phyloP scores from a whole-genome alignment of 768 basidiomycete species.

The Mycena albidolilacea region DNA sequence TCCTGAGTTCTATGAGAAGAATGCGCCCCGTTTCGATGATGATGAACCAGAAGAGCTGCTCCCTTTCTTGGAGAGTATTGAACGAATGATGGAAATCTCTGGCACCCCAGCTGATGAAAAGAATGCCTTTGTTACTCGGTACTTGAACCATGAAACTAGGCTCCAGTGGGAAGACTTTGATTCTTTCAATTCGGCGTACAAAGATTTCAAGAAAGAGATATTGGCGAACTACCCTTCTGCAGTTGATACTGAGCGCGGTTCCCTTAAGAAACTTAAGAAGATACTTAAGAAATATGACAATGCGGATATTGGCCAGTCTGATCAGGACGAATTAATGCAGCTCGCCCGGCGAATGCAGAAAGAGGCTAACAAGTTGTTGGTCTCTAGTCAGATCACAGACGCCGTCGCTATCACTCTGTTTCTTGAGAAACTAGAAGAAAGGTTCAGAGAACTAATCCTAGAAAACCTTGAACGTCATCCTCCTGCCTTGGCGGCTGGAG shows the following conservation, averaged over 20 bases:
- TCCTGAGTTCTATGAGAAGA: slow-evolving; percentile 19
- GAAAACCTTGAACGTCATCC: background rate
- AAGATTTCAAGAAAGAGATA: slow-evolving; percentile 20
- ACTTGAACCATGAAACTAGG: background rate
- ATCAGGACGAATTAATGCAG: background rate
- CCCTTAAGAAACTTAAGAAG: background rate
- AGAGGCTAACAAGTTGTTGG: background rate
- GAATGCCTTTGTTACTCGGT: slow-evolving; percentile 6
- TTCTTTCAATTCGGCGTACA: background rate
- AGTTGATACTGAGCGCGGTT: background rate
- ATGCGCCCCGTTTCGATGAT: slow-evolving; percentile 12
- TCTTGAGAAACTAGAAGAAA: background rate
- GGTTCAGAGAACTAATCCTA: background rate
- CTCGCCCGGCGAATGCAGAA: background rate
- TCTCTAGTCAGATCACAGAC: background rate
- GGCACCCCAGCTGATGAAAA: background rate
- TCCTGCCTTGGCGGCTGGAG: background rate
- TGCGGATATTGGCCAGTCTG: background rate
- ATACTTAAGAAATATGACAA: background rate
- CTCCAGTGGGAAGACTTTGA: slow-evolving; percentile 6
- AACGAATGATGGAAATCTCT: slow-evolving; percentile 13
- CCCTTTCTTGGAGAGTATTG: slow-evolving; percentile 17
- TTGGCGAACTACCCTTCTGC: slow-evolving; percentile 13
- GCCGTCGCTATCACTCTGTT: slow-evolving; percentile 9
- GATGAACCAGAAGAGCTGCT: slow-evolving; percentile 2